These are phyloP conservation scores for Clavariopsis aquatica DNA, from an alignment of 495 filamentous ascomycete genomes.

Conservation along the genomic window DNA sequence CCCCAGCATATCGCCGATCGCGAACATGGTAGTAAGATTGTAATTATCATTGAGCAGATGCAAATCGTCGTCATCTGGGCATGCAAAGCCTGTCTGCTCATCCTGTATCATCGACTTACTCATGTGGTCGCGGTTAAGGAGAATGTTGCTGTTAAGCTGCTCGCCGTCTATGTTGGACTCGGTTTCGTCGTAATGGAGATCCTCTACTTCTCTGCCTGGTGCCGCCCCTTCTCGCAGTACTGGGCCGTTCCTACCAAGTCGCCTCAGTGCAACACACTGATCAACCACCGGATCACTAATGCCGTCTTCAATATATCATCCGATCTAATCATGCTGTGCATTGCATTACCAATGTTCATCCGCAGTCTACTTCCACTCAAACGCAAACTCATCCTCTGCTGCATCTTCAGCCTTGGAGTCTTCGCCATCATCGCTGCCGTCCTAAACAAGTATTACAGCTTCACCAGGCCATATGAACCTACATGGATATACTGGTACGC, in stretches of 20 bases:
- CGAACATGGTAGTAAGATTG: slow-evolving; percentile 58
- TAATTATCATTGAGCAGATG: slow-evolving; percentile 54
- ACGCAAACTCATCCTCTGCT: slow-evolving; percentile 56
- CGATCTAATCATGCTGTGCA: slow-evolving; percentile 61
- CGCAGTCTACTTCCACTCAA: slow-evolving; percentile 53
- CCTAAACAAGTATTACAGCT: slow-evolving; percentile 68
- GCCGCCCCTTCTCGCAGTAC: slow-evolving; percentile 61
- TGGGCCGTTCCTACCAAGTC: slow-evolving; percentile 50
- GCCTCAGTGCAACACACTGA: slow-evolving; percentile 46
- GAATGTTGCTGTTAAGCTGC: slow-evolving; percentile 55
- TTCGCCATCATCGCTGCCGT: slow-evolving; percentile 65
- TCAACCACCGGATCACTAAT: slow-evolving; percentile 63
- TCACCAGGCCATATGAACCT: slow-evolving; percentile 55
- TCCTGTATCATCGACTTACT: slow-evolving; percentile 59
- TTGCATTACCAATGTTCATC: slow-evolving; percentile 62
- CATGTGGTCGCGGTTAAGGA: slow-evolving; percentile 46
- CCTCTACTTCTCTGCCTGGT: slow-evolving; percentile 66
- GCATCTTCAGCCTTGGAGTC: slow-evolving; percentile 56
- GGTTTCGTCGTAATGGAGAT: slow-evolving; percentile 63
- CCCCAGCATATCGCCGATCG: slow-evolving; percentile 50
- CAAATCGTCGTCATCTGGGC: slow-evolving; percentile 56
- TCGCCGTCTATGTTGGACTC: slow-evolving; percentile 56
- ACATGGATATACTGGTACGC: slow-evolving; percentile 70
- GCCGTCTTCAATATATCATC: slow-evolving; percentile 69
- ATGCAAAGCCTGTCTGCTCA: slow-evolving; percentile 56